Evolutionary conservation across 2,329 filamentous ascomycete genomes (phyloP).

Genomic region (Talaromyces sp.): DNA sequence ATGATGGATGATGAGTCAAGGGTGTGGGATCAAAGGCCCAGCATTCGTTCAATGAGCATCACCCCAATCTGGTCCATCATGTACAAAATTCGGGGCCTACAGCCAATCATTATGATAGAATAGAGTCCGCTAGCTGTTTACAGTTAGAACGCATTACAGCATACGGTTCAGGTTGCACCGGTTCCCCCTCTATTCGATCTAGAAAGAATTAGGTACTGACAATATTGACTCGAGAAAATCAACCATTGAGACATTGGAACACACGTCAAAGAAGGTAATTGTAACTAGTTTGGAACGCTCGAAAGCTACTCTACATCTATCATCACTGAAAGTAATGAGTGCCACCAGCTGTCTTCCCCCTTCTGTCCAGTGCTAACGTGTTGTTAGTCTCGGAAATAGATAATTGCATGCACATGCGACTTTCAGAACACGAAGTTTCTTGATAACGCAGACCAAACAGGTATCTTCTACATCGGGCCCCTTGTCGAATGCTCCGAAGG

Average conservation of each 20-base stretch:
- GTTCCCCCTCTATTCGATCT: not conserved
- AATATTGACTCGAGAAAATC: too few relatives aligned
- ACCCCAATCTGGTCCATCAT: not conserved
- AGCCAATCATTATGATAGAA: not conserved
- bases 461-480: conserved; percentile 36
- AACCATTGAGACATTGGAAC: too few relatives aligned
- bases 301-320: not conserved
- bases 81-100: not conserved
- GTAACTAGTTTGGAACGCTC: not conserved
- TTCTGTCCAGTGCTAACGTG: too few relatives aligned
- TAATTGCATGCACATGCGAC: too few relatives aligned
- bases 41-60: not conserved
- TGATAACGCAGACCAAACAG: conserved; percentile 51
- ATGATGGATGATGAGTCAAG: not conserved
- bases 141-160: not conserved
- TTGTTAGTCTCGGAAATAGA: too few relatives aligned
- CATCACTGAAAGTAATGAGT: too few relatives aligned
- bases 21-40: not conserved
- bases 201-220: not conserved
- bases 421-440: conserved; percentile 34
- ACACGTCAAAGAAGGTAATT: not conserved
- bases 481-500: too few relatives aligned
- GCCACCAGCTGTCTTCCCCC: too few relatives aligned
- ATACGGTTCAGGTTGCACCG: not conserved
- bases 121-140: not conserved